Base-by-base conservation (phyloP, 768 basidiomycete species). In the Kwoniella sp. region DNA sequence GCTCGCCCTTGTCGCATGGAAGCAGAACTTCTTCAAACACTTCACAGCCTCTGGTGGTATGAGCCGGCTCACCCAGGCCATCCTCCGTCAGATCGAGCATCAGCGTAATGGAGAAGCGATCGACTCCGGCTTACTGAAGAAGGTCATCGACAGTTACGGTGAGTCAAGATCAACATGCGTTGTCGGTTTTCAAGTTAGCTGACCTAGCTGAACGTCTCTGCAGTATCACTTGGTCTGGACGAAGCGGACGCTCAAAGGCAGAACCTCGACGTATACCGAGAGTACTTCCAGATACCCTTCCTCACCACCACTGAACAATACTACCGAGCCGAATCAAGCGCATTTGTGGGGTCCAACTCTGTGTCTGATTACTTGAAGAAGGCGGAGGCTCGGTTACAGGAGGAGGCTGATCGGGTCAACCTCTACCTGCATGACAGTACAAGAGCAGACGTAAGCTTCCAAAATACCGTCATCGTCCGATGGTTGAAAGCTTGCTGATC, bases 1-100 rank as follows among this genome's bases (percentile, higher is more conserved):
- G 93, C 89, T 99, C 68, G 91, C 95, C 1, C 87, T 99, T 47
- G 92, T 95, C 0, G 92, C 95, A 82, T 99, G 96, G 96, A 95
- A 90, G 77, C 84, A 85, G 66, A 89, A 93, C 81, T 88, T 98
- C 69, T 98, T 97, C 83, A 63, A 57, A 37, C 54, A 73, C 58
- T 68, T 77, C 45, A 47, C 64, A 4, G 15, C 25, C 4, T 17
- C 54, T 20, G 58, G 28, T 28, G 69, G 70, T 2, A 82, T 88
- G 50, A 84, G 85, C 64, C 93, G 93, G 82, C 85, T 98, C 20
- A 92, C 92, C 0, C 86, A 87, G 66, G 93, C 94, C 9, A 86
- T 98, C 52, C 85, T 98, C 51, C 86, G 89, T 59, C 85, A 97
- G 56, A 92, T 99, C 73, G 94, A 98, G 82, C 86, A 86, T 45